Evolutionary conservation across 257 asterid species (phyloP).

Genomic region (Scutellaria baicalensis): DNA sequence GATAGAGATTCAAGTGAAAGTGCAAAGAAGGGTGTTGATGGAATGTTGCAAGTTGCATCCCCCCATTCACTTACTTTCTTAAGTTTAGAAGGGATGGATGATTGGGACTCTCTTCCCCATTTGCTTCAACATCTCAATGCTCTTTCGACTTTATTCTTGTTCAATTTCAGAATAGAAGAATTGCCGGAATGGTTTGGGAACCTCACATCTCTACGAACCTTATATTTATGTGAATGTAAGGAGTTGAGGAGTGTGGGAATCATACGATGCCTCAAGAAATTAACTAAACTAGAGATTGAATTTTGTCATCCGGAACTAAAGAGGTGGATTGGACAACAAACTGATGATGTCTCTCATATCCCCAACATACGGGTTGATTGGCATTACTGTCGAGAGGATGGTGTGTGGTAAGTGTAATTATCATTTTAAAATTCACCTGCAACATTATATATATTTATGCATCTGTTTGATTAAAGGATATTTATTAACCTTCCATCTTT

Average conservation of each 20-base stretch:
- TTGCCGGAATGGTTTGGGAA: neutral
- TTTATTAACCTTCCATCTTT: no score
- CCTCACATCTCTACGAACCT: neutral
- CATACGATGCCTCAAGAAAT: neutral
- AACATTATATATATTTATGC: no score
- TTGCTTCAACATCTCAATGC: neutral
- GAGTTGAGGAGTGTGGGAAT: neutral
- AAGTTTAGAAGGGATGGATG: neutral
- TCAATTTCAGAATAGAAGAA: neutral
- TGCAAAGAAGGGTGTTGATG: neutral
- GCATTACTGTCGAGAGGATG: no score
- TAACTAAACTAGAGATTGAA: no score
- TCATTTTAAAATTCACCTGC: no score
- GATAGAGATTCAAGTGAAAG: neutral
- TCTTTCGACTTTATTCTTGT: fast-evolving
- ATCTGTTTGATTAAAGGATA: no score
- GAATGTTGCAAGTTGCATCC: neutral
- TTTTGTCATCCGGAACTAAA: no score
- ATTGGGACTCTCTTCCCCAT: neutral
- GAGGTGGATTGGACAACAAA: no score
- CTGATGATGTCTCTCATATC: no score
- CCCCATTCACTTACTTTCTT: neutral
- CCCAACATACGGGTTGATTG: no score
- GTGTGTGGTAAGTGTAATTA: no score
- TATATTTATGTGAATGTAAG: neutral